Conservation (phyloP, 1,284 basidiomycete genomes). For the Vanrija sp. region DNA sequence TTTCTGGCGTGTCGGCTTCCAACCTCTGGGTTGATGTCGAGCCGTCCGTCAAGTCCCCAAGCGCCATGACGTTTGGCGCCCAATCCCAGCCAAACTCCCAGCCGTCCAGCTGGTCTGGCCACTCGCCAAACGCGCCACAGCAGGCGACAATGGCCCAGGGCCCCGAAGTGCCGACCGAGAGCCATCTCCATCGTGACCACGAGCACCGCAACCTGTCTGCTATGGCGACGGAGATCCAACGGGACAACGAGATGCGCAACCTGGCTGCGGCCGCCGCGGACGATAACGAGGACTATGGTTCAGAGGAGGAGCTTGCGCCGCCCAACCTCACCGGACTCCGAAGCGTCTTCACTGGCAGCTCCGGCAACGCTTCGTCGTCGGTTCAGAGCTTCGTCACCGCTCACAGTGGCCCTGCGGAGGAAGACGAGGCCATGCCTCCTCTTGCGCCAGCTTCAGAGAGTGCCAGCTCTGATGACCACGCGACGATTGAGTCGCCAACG, state of each 20-base stretch:
- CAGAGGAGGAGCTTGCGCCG: neutral
- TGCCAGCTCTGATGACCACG: neutral
- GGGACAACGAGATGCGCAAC: slow-evolving; percentile 2
- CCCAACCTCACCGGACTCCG: neutral
- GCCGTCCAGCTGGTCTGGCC: no score
- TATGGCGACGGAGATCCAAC: neutral
- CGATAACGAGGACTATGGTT: neutral
- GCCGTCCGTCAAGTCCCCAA: neutral
- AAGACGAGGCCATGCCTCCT: slow-evolving; percentile 1
- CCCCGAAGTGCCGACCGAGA: no score
- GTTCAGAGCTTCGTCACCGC: slow-evolving; percentile 8
- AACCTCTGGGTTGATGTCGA: slow-evolving; percentile 4
- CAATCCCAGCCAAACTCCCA: neutral
- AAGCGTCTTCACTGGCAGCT: neutral
- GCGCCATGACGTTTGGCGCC: neutral
- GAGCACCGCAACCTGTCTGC: neutral
- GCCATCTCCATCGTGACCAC: neutral
- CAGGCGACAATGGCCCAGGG: no score
- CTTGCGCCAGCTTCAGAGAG: slow-evolving; percentile 4
- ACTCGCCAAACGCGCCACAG: no score
- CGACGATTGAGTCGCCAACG: slow-evolving; percentile 4
- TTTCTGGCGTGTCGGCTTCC: slow-evolving; percentile 4
- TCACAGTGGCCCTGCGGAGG: neutral
- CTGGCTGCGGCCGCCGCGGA: slow-evolving; percentile 1
- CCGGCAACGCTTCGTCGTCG: neutral